Percentiles rank a stretch among this genome's conserved stretches.
Evolutionary conservation across 805 yeast genomes (phyloP).

Genomic region (Starmerella geochares): DNA sequence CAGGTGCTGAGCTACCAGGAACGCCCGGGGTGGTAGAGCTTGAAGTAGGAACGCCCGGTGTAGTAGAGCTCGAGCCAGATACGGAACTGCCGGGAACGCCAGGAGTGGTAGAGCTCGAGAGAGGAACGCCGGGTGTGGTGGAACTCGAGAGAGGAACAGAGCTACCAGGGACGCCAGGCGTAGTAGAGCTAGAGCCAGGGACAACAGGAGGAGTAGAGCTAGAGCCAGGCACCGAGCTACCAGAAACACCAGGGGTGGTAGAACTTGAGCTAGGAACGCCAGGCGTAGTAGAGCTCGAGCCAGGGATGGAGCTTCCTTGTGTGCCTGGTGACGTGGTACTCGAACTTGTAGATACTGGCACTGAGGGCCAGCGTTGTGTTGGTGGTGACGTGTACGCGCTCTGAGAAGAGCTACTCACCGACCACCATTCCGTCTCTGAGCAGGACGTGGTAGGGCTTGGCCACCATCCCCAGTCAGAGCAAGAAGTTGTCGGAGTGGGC

Average conservation of each 20-base stretch:
- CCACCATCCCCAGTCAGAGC: background rate
- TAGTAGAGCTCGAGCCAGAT: no score
- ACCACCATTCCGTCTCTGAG: background rate
- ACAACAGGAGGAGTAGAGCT: background rate
- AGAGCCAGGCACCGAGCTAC: background rate
- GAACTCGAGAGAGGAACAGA: background rate
- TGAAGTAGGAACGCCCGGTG: background rate
- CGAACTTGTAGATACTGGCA: background rate
- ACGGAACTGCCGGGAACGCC: conserved; percentile 20
- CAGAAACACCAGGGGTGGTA: background rate
- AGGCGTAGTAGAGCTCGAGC: background rate
- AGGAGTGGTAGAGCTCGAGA: conserved; percentile 18
- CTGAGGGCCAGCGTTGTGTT: background rate
- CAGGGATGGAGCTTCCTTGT: no score
- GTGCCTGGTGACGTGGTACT: background rate
- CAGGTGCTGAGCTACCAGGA: no score
- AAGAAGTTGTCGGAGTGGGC: background rate
- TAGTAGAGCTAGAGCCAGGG: background rate
- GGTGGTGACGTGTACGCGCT: background rate
- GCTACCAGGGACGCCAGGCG: background rate
- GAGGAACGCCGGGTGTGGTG: conserved; percentile 25
- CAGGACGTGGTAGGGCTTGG: background rate
- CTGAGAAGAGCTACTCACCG: background rate
- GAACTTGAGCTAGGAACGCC: background rate
- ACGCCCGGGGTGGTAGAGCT: conserved; percentile 20